Evolutionary conservation across 2,329 filamentous ascomycete species (phyloP).

Genomic region (Leptographium procerum): DNA sequence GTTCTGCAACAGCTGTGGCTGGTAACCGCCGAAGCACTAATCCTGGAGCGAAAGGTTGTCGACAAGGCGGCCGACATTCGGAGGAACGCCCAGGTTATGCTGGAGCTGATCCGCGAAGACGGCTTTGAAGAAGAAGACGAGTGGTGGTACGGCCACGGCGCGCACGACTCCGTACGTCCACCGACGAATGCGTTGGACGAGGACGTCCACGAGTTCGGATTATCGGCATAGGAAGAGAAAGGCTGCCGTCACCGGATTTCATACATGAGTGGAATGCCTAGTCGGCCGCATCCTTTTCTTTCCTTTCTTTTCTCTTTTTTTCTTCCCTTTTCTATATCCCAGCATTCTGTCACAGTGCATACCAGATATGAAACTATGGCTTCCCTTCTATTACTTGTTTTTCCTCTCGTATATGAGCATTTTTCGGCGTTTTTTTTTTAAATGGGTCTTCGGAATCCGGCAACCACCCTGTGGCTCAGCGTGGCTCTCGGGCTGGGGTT

Average conservation of each 20-base stretch:
- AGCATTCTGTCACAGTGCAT: too few species aligned
- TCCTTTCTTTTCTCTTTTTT: not conserved
- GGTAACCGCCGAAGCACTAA: slow-evolving; percentile 50
- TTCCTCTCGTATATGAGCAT: not conserved
- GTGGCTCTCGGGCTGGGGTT: slow-evolving; percentile 9
- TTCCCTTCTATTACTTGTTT: not conserved
- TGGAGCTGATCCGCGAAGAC: slow-evolving; percentile 53
- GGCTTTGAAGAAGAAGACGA: slow-evolving; percentile 48
- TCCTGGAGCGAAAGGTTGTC: slow-evolving; percentile 48
- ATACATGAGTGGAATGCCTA: too few species aligned
- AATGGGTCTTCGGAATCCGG: not conserved
- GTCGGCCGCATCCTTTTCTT: not conserved
- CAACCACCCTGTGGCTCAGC: slow-evolving; percentile 14
- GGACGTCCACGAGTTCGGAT: slow-evolving; percentile 27
- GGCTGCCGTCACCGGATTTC: not conserved
- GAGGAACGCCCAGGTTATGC: slow-evolving; percentile 49
- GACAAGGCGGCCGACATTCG: slow-evolving; percentile 48
- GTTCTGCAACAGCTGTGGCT: slow-evolving; percentile 49
- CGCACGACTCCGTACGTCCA: slow-evolving; percentile 43
- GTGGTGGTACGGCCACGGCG: slow-evolving; percentile 47
- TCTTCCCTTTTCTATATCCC: not conserved
- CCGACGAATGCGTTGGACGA: slow-evolving; percentile 40
- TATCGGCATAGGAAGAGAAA: not conserved
- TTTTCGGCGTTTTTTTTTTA: not conserved
- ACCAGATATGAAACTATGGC: not conserved